Percentiles rank a stretch among this genome's conserved stretches.
Conservation (phyloP, 176 grass and related monocot genomes). For the Triticum dicoccoides region DNA sequence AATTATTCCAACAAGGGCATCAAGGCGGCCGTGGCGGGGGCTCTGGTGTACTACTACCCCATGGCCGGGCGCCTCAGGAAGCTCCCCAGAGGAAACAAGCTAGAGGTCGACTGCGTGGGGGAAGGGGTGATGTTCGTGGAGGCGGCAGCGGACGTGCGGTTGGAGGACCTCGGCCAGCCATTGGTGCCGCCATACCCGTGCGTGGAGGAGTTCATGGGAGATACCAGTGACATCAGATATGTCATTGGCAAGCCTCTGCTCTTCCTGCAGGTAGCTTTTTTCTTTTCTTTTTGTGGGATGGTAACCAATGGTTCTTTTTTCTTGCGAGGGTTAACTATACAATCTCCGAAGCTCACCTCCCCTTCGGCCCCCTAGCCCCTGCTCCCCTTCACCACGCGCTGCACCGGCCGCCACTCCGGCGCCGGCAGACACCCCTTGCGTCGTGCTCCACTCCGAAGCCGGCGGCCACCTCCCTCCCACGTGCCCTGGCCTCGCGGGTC, state of each 20-base stretch:
- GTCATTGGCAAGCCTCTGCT: background rate
- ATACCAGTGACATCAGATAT: background rate
- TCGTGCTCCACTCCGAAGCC: too few relatives aligned
- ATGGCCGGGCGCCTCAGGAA: background rate
- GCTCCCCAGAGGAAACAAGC: background rate
- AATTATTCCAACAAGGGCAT: background rate
- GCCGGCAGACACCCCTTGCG: too few relatives aligned
- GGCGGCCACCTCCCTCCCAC: too few relatives aligned
- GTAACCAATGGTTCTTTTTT: too few relatives aligned
- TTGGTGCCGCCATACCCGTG: background rate
- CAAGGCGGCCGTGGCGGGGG: background rate
- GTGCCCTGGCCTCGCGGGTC: too few relatives aligned
- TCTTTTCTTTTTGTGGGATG: too few relatives aligned
- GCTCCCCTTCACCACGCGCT: too few relatives aligned
- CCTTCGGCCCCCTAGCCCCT: too few relatives aligned
- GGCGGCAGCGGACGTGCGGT: background rate
- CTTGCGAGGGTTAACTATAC: too few relatives aligned
- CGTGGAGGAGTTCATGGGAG: background rate
- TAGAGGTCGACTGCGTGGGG: background rate
- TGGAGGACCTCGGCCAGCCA: slow-evolving; percentile 2
- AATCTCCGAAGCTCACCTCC: too few relatives aligned
- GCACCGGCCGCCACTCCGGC: too few relatives aligned
- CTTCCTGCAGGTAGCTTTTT: background rate
- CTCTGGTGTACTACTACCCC: background rate
- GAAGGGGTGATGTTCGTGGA: background rate